phyloP scores from a whole-genome alignment of 106 monocot species.

The Narthecium ossifragum region DNA sequence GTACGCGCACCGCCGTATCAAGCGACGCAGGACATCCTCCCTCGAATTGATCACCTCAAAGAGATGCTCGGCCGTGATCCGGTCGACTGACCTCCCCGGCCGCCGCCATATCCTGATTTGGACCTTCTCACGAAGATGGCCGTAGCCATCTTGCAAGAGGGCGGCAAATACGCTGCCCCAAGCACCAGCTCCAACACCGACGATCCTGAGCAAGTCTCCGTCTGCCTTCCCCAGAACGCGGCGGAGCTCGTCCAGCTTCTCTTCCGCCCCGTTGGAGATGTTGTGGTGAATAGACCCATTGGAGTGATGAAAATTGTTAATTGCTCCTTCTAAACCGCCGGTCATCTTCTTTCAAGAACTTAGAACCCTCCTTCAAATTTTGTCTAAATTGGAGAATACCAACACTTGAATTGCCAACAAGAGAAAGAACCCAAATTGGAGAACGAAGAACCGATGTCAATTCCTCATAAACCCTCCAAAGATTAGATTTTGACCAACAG shows the following conservation, averaged over 20 bases:
- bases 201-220: constrained; percentile 63
- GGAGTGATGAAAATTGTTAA: constrained; percentile 5
- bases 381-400: too few relatives aligned
- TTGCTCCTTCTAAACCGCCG: constrained; percentile 22
- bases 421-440: too few relatives aligned
- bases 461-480: neutral
- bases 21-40: constrained; percentile 67
- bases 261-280: constrained; percentile 46
- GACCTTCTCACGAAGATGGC: constrained; percentile 65
- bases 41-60: constrained; percentile 92
- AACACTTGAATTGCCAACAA: too few relatives aligned
- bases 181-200: constrained; percentile 80
- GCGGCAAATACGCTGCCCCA: constrained; percentile 89
- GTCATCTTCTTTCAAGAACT: constrained; percentile 27
- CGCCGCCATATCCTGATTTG: constrained; percentile 82
- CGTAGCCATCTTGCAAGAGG: constrained; percentile 71
- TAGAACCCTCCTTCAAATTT: too few relatives aligned
- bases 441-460: too few relatives aligned
- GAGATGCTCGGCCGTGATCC: constrained; percentile 68
- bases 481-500: neutral
- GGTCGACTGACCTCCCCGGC: constrained; percentile 55
- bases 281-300: constrained; percentile 50
- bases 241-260: constrained; percentile 76
- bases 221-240: constrained; percentile 58
- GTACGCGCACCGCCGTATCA: constrained; percentile 70